A percentile compares a stretch with the other conserved stretches of the same genome.
These are phyloP conservation scores for Murraya koenigii DNA, from an alignment of 345 rosid species.

Conservation along the genomic window DNA sequence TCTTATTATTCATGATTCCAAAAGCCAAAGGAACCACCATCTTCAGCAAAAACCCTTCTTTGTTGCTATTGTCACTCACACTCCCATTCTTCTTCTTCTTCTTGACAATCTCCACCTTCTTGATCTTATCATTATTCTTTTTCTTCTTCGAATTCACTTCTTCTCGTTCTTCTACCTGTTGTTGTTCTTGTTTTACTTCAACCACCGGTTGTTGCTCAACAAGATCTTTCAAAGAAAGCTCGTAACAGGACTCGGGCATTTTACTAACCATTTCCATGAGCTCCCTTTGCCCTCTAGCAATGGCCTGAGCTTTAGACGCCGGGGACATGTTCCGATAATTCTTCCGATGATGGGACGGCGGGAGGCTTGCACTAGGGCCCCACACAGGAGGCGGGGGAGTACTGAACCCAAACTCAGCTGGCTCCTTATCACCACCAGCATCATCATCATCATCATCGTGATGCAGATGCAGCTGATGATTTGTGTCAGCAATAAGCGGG, in stretches of 20 bases:
- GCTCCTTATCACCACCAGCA: constrained; percentile 24
- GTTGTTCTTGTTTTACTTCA: constrained; percentile 23
- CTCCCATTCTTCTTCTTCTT: constrained; percentile 34
- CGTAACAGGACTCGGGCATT: constrained; percentile 91
- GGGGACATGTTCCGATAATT: constrained; percentile 66
- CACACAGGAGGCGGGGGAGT: constrained; percentile 85
- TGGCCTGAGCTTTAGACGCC: constrained; percentile 61
- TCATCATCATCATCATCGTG: background rate
- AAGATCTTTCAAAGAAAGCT: constrained; percentile 76
- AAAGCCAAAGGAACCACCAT: constrained; percentile 63
- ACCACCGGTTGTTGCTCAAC: constrained; percentile 42
- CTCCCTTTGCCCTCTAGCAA: constrained; percentile 83
- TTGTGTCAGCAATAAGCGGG: background rate
- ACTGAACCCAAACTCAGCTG: constrained; percentile 41
- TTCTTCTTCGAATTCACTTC: constrained; percentile 20
- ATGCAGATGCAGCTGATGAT: too few species aligned
- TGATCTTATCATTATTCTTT: constrained; percentile 22
- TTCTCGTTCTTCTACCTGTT: constrained; percentile 14
- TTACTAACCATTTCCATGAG: constrained; percentile 88
- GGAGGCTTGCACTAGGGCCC: constrained; percentile 38
- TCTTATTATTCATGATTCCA: constrained; percentile 36
- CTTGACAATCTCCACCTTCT: constrained; percentile 21
- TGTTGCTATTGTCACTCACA: constrained; percentile 28
- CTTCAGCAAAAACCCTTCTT: constrained; percentile 65
- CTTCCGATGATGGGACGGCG: constrained; percentile 34